Evolutionary conservation across 208 protist species (phyloP).

Genomic region (Leishmania aethiopica): DNA sequence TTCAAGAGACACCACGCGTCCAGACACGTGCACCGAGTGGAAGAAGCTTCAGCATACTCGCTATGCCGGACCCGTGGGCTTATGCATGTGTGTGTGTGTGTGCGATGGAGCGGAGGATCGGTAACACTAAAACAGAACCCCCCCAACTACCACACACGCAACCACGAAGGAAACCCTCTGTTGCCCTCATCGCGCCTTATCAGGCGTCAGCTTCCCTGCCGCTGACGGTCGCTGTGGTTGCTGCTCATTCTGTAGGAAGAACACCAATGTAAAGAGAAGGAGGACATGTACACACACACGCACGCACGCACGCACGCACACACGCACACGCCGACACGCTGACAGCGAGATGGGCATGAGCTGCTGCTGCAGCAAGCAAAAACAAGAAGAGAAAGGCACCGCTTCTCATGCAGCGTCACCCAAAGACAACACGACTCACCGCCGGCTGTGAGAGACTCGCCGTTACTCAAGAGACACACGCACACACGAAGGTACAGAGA

Average conservation of each 20-base stretch:
- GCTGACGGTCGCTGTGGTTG: background rate
- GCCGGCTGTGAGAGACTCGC: background rate
- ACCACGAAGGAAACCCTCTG: background rate
- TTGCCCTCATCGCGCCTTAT: background rate
- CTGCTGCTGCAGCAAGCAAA: too few relatives aligned
- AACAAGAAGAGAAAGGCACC: background rate
- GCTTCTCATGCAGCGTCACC: background rate
- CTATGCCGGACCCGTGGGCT: background rate
- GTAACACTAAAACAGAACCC: background rate
- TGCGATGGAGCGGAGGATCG: background rate
- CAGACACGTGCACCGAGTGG: background rate
- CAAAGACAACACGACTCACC: background rate
- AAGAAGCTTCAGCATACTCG: background rate
- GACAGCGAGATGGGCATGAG: too few relatives aligned
- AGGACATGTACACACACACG: background rate
- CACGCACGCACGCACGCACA: too few relatives aligned
- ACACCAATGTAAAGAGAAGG: background rate
- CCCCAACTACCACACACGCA: too few relatives aligned
- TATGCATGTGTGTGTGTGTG: constrained; percentile 6
- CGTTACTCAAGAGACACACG: background rate
- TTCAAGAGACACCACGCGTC: background rate
- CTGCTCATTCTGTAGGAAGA: background rate
- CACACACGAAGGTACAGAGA: background rate
- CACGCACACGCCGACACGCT: background rate
- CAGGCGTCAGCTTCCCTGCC: background rate